These are phyloP conservation scores for Melanogaster broomeanus DNA, from an alignment of 768 basidiomycete species.

Conservation along the genomic window DNA sequence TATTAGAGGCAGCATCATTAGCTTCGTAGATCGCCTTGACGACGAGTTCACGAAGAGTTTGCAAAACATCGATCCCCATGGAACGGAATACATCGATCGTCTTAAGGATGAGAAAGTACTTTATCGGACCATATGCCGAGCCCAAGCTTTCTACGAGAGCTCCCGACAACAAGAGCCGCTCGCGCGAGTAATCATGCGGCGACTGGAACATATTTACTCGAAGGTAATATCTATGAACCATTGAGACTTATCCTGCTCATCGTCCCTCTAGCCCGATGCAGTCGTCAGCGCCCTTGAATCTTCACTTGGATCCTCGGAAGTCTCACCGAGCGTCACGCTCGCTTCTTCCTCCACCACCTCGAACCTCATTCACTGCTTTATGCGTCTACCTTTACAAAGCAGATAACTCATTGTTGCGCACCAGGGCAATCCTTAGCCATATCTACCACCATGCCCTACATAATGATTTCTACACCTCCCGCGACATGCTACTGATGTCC, in stretches of 20 bases:
- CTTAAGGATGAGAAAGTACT: slow-evolving; percentile 94
- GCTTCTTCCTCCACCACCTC: slow-evolving; percentile 57
- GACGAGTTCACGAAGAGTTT: slow-evolving; percentile 98
- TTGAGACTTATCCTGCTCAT: slow-evolving; percentile 3
- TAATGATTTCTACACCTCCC: slow-evolving; percentile 94
- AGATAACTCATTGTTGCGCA: slow-evolving; percentile 88
- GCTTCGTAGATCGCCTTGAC: slow-evolving; percentile 93
- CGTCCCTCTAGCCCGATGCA: slow-evolving; percentile 74
- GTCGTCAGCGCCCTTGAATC: slow-evolving; percentile 90
- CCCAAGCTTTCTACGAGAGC: slow-evolving; percentile 89
- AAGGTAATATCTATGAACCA: slow-evolving; percentile 57
- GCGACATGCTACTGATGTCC: slow-evolving; percentile 98
- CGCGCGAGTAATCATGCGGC: slow-evolving; percentile 88
- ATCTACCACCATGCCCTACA: slow-evolving; percentile 97
- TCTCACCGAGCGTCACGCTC: slow-evolving; percentile 65
- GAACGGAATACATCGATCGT: slow-evolving; percentile 97
- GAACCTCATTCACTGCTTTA: slow-evolving; percentile 80
- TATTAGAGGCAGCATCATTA: slow-evolving; percentile 94
- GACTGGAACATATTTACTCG: slow-evolving; percentile 96
- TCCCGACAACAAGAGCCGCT: slow-evolving; percentile 76
- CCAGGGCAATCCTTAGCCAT: slow-evolving; percentile 96
- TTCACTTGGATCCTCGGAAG: slow-evolving; percentile 54
- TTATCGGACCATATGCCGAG: slow-evolving; percentile 90
- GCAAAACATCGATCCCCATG: slow-evolving; percentile 98
- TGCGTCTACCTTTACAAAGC: slow-evolving; percentile 93